These are phyloP conservation scores for Panellus pusillus DNA, from an alignment of 768 basidiomycete genomes.

Conservation along the genomic window DNA sequence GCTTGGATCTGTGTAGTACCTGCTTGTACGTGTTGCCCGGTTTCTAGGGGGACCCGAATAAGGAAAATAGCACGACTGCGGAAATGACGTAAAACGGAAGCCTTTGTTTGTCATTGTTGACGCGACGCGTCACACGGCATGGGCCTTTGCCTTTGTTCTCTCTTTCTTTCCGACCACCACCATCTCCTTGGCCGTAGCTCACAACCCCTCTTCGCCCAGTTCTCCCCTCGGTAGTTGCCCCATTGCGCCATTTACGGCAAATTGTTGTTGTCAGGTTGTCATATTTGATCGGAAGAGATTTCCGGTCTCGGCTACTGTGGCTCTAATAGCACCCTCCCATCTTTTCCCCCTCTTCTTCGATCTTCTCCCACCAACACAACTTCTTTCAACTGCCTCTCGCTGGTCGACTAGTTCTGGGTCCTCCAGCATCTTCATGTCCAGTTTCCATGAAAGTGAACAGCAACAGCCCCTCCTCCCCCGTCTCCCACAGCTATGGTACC, in stretches of 20 bases:
- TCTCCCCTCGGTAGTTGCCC: neutral
- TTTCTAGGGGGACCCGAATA: too few relatives aligned
- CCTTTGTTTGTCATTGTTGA: too few relatives aligned
- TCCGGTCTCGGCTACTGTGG: too few relatives aligned
- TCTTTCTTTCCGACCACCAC: too few relatives aligned
- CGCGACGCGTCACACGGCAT: too few relatives aligned
- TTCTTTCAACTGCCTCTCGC: slow-evolving; percentile 21
- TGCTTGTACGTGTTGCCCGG: too few relatives aligned
- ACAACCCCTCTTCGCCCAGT: neutral
- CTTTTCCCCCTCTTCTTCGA: slow-evolving; percentile 22
- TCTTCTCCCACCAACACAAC: slow-evolving; percentile 19
- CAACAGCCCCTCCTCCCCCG: slow-evolving; percentile 19
- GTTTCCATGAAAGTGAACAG: slow-evolving; percentile 13
- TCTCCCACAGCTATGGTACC: slow-evolving; percentile 49
- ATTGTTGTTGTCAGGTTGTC: neutral
- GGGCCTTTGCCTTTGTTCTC: too few relatives aligned
- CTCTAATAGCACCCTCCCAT: slow-evolving; percentile 16
- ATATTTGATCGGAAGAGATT: too few relatives aligned
- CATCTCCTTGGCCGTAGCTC: too few relatives aligned
- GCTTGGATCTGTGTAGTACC: too few relatives aligned
- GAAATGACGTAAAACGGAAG: too few relatives aligned
- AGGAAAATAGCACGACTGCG: too few relatives aligned
- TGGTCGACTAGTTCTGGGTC: slow-evolving; percentile 22
- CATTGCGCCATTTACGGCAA: neutral
- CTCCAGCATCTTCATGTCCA: slow-evolving; percentile 7